Conservation (phyloP, 2,329 filamentous ascomycete genomes). For the Colletotrichum tamarilloi region DNA sequence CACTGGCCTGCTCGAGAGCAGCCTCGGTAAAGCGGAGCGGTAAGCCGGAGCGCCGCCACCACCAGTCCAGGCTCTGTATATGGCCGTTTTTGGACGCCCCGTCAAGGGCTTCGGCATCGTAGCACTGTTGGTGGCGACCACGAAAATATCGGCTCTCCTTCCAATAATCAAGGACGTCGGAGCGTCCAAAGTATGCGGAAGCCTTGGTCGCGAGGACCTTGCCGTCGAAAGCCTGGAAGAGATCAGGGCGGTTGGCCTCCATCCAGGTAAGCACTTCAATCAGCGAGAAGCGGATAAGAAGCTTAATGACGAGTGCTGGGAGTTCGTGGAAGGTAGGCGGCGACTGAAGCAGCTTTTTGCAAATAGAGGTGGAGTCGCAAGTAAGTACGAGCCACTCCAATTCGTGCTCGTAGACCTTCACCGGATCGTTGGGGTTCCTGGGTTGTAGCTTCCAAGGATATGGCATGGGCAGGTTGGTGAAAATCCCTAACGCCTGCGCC, state of each 20-base stretch:
- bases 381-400: constrained; percentile 89
- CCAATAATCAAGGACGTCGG: constrained; percentile 93
- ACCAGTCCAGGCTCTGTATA: constrained; percentile 89
- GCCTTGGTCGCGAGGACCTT: constrained; percentile 89
- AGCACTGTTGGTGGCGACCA: constrained; percentile 75
- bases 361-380: constrained; percentile 76
- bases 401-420: constrained; percentile 79
- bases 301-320: constrained; percentile 83
- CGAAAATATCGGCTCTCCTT: constrained; percentile 83
- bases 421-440: constrained; percentile 69
- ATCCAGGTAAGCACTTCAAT: constrained; percentile 80
- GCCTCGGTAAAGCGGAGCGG: constrained; percentile 87
- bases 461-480: constrained; percentile 80
- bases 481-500: constrained; percentile 82
- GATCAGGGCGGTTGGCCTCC: constrained; percentile 70
- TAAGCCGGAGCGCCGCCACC: constrained; percentile 82
- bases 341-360: constrained; percentile 77
- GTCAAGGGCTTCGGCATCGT: constrained; percentile 86
- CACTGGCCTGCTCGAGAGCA: constrained; percentile 88
- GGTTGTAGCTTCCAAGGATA: constrained; percentile 74
- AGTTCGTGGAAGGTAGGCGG: constrained; percentile 77
- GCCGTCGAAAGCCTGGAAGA: constrained; percentile 83
- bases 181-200: constrained; percentile 85
- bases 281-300: constrained; percentile 92
- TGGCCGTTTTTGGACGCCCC: constrained; percentile 88